Conservation (phyloP, 2,329 filamentous ascomycete species). For the Tolypocladium pustulatum region DNA sequence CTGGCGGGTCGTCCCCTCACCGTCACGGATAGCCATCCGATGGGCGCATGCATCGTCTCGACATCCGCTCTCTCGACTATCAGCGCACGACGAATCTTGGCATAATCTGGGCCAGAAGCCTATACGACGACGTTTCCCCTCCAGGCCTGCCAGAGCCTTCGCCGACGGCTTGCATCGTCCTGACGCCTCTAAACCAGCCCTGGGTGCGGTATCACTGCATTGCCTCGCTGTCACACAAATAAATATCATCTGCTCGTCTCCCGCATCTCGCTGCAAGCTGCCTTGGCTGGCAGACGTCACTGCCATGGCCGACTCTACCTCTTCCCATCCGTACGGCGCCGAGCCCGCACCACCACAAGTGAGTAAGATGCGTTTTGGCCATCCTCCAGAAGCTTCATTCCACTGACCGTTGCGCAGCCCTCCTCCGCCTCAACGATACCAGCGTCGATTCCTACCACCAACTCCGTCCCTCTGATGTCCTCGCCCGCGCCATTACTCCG, state of each 20-base stretch:
- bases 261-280: conserved; percentile 2
- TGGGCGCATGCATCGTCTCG: not conserved
- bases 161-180: not conserved
- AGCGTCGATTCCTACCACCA: conserved; percentile 20
- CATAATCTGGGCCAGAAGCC: not conserved
- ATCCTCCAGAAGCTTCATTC: not conserved
- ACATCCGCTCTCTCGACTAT: not conserved
- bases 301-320: conserved; percentile 15
- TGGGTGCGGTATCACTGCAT: not conserved
- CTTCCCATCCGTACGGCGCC: conserved; percentile 9
- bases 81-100: not conserved
- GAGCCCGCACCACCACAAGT: conserved; percentile 10
- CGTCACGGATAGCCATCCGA: not conserved
- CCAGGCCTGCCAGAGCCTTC: not conserved
- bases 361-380: conserved; percentile 1
- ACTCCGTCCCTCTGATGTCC: conserved; percentile 50
- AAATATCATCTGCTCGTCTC: conserved; percentile 1
- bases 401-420: conserved; percentile 5
- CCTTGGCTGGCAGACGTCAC: conserved; percentile 8
- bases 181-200: not conserved
- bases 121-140: not conserved
- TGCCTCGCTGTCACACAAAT: not conserved
- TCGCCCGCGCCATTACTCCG: conserved; percentile 72
- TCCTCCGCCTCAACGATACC: conserved; percentile 11
- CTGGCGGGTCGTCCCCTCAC: not conserved